phyloP scores from a whole-genome alignment of 805 yeast species.

The Wickerhamiella occidentalis region DNA sequence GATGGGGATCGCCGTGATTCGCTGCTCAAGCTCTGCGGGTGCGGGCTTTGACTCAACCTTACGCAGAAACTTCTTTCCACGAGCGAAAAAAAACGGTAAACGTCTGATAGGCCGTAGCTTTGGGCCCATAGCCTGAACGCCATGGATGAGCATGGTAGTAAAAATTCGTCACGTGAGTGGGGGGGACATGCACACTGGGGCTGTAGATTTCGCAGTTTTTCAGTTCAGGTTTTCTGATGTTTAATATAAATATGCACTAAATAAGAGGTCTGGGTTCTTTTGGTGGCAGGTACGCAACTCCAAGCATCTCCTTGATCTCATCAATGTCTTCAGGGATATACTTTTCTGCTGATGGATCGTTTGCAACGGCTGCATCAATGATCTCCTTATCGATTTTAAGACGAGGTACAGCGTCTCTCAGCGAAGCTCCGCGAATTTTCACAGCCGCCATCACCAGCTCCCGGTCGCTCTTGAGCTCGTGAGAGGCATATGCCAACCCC shows the following conservation, averaged over 20 bases:
- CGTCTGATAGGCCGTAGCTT: neutral
- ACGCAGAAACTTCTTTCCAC: constrained; percentile 4
- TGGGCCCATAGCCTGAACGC: neutral
- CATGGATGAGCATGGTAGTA: constrained; percentile 2
- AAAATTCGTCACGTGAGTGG: constrained; percentile 5
- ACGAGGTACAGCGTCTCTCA: constrained; percentile 8
- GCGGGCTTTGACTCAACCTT: constrained; percentile 12
- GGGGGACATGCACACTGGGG: too few relatives aligned
- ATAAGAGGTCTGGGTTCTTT: neutral
- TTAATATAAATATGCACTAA: neutral
- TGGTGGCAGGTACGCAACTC: constrained; percentile 8
- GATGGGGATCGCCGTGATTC: constrained; percentile 70
- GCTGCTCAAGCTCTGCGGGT: constrained; percentile 25
- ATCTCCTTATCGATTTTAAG: constrained; percentile 5
- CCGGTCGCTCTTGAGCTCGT: constrained; percentile 10
- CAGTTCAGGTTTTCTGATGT: too few relatives aligned
- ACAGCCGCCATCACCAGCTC: constrained; percentile 11
- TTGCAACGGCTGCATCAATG: constrained; percentile 7
- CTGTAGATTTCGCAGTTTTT: too few relatives aligned
- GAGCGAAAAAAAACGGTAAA: neutral
- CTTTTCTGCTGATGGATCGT: constrained; percentile 4
- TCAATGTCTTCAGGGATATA: constrained; percentile 10
- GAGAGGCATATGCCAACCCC: constrained; percentile 8
- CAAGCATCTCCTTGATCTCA: constrained; percentile 8
- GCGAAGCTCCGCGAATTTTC: constrained; percentile 2